Conservation (phyloP, 305 asterid genomes). For the Solanum hybrid region DNA sequence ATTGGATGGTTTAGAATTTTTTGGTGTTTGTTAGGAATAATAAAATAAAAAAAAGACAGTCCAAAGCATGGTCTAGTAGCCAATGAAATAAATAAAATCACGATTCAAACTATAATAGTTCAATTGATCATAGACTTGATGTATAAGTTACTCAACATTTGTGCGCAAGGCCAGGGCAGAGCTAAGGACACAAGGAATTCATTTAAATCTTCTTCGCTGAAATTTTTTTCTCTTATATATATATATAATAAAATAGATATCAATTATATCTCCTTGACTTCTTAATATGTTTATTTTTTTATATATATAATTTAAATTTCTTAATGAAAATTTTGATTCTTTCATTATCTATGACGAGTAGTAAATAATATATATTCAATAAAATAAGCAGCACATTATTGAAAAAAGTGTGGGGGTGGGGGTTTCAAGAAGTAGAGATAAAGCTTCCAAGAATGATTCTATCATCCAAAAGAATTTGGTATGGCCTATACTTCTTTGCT, state of each 20-base stretch:
- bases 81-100: background rate
- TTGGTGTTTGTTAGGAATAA: constrained; percentile 10
- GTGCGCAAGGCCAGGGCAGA: accelerated
- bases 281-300: no score
- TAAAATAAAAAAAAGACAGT: accelerated
- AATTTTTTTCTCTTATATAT: background rate
- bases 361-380: accelerated
- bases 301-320: background rate
- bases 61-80: accelerated
- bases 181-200: accelerated
- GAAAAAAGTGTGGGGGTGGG: background rate
- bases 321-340: background rate
- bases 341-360: accelerated
- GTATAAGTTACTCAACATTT: background rate
- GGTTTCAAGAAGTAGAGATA: background rate
- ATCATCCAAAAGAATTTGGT: constrained; percentile 11
- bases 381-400: background rate
- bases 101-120: background rate
- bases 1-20: background rate
- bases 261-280: background rate
- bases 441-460: constrained; percentile 33
- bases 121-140: accelerated
- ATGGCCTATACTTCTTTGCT: constrained; percentile 10
- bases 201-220: accelerated
- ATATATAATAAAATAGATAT: background rate